A percentile compares a stretch with the other conserved stretches of the same genome.
Conservation (phyloP, 1,284 basidiomycete genomes). For the Melampsora occidentalis region DNA sequence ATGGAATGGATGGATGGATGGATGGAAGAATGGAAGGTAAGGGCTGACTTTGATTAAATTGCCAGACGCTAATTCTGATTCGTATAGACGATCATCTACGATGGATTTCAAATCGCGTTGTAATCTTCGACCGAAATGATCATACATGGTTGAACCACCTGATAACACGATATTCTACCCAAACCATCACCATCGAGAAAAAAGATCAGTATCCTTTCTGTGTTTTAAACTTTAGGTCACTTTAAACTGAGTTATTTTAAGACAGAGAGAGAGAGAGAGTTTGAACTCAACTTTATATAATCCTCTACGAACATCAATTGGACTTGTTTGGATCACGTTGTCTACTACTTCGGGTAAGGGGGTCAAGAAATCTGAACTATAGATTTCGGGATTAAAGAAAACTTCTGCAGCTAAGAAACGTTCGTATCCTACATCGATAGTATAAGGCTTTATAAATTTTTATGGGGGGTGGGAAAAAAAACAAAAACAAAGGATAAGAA, state of each 20-base stretch:
- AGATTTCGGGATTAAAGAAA: constrained; percentile 99
- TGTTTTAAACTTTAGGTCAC: background rate
- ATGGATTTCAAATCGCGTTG: constrained; percentile 92
- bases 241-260: background rate
- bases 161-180: constrained; percentile 83
- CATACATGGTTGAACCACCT: constrained; percentile 96
- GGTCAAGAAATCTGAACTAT: constrained; percentile 95
- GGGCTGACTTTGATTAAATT: constrained; percentile 67
- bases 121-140: constrained; percentile 91
- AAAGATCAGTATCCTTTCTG: too few relatives aligned
- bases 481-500: background rate
- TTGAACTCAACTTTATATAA: constrained; percentile 72
- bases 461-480: too few relatives aligned
- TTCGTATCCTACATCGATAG: constrained; percentile 93
- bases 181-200: too few relatives aligned
- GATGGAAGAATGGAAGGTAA: constrained; percentile 1
- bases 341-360: constrained; percentile 96
- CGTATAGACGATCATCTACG: constrained; percentile 84
- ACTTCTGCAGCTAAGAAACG: constrained; percentile 98
- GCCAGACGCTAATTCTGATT: constrained; percentile 72
- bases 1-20: too few relatives aligned
- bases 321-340: constrained; percentile 89
- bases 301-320: constrained; percentile 90
- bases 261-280: background rate
- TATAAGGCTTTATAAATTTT: constrained; percentile 66